Evolutionary conservation across 2,329 filamentous ascomycete species (phyloP), one percentile per base, ranked within the genome.

Genomic region (Beauveria sp.): DNA sequence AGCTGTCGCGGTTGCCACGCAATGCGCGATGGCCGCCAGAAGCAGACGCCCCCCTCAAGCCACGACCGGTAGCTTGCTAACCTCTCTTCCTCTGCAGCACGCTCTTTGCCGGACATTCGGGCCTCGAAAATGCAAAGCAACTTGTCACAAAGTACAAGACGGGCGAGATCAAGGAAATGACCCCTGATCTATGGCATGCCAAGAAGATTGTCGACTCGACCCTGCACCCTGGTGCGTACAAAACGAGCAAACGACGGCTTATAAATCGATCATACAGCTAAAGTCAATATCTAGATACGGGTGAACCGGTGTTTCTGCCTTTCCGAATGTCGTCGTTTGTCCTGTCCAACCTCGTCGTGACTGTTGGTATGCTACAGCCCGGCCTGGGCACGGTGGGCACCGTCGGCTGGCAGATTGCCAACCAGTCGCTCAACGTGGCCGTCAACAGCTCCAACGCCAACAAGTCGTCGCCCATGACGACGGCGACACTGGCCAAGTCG

Each of bases 201-300:
- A 99, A 99, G 84, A 97, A 97, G 81, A 86, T 96, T 66, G 90
- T 97, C 61, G 94, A 99, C 75, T 93, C 94, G 63, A 99, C 94
- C 16, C 77, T 99, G 66, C 94, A 99, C 73, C 94, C 94, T 66
- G 92, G 92, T 96, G 85, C 66, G 81, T 52, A 63, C 43, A 3
- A 20, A 14, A n/a, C 34, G 26, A 37, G 37, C 28, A 22, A 24
- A 51, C 14, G 26, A 55, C 34, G 54, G 9, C 10, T 62, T 61
- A 65, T 69, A 61, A 64, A 51, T 30, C 52, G 22, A 20, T 20
- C 18, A n/a, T 40, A 47, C 20, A 20, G 24, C 57, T 52, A 54
- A 55, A 34, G 28, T 2, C 1, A 26, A 30, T 43, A 4, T 16
- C 18, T 30, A 96, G 94, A 99, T 75, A 97, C 92, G 20, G 94